Conservation (phyloP, 768 basidiomycete species). For the Lentinula sp. region DNA sequence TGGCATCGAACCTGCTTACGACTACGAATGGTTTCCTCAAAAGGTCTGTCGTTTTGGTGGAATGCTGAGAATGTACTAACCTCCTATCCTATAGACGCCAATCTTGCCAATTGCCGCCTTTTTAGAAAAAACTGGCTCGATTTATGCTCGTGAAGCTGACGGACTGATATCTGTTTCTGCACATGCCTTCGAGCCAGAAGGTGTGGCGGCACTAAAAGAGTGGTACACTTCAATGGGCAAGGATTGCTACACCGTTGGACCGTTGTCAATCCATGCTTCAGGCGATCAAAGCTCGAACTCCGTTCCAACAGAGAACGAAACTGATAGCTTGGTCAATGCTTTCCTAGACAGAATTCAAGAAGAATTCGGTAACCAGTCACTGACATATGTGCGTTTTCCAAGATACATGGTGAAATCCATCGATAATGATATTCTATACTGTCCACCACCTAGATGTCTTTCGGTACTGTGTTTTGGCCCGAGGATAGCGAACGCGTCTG, state of each 20-base stretch:
- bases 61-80: not conserved
- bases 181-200: conserved; percentile 11
- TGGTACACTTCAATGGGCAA: conserved; percentile 12
- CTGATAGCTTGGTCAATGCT: conserved; percentile 13
- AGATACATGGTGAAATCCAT: not conserved
- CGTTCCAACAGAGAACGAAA: not conserved
- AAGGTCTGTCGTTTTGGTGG: not conserved
- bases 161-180: conserved; percentile 11
- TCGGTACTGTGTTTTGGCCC: conserved; percentile 3
- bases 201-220: conserved; percentile 8
- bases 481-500: not conserved
- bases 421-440: not conserved
- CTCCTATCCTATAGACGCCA: not conserved
- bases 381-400: conserved; percentile 5
- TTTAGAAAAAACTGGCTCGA: not conserved
- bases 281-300: not conserved
- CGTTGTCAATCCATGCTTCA: conserved; percentile 4
- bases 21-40: conserved; percentile 5
- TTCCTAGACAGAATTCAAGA: conserved; percentile 12
- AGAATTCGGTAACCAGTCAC: not conserved
- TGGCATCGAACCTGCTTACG: not conserved
- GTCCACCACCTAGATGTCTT: not conserved
- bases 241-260: conserved; percentile 14
- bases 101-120: conserved; percentile 1
- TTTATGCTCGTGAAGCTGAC: conserved; percentile 4